Evolutionary conservation across 2,329 filamentous ascomycete genomes (phyloP), one percentile per base, ranked within the genome.

Genomic region (Alternaria triticimaculans): DNA sequence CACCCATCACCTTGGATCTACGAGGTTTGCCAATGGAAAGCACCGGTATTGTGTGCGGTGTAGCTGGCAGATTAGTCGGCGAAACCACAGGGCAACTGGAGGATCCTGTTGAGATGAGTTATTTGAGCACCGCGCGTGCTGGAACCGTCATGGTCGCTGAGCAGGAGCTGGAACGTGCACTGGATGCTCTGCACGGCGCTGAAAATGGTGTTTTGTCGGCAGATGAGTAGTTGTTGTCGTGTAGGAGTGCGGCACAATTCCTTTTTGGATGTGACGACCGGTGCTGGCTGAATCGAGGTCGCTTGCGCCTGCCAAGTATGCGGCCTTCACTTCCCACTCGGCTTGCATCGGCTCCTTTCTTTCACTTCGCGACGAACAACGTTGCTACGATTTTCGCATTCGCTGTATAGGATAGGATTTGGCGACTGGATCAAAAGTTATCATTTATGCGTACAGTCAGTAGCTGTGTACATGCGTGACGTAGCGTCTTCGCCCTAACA

Each of bases 41-140:
- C 8, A 97, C 94, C 0, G 95, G 95, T 21, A 97, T 99, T 62
- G 93, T 99, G 4, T 97, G 94, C 71, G 95, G 96, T 26, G 93
- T 99, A 3, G 94, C 95, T 0, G 93, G 94, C 25, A 87, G 89
- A 58, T 84, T 98, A 26, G 91, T 94, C 1, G 88, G 92, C 54
- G 92, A 92, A 49, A 90, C 93, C 43, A 73, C 71, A 5, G 72
- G 71, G 72, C 78, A 69, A 48, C 21, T 77, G 65, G 58, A 81
- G 76, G 72, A 64, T 50, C 61, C 78, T 2, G 88, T 93, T 1
- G 94, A 97, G 78, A 89, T 98, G 81, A 95, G 91, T 62, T 98
- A 97, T 78, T 83, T 98, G 66, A 96, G 92, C 64, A 98, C 95
- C 0, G 94, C 93, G 5, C 87, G 91, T 45, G 93, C 94, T 0